Base-by-base conservation (phyloP, 768 basidiomycete species). In the Suillus luteus region DNA sequence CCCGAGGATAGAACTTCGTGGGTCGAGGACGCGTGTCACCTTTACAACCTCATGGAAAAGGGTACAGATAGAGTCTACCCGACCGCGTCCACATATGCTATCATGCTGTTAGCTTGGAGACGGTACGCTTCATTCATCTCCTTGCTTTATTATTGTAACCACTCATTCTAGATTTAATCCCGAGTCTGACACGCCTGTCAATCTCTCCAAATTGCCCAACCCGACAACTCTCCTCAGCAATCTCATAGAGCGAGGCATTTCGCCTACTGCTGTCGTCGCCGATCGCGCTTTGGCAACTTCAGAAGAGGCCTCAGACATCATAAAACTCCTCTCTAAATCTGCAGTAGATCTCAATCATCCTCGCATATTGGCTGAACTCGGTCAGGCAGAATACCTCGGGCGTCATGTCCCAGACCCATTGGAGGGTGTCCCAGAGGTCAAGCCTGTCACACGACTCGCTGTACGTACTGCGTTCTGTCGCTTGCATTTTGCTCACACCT, bases 11-110 rank as follows among this genome's bases (percentile, higher is more conserved):
- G 76, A 57, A 76, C 72, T 1, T 72, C 80, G 37, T 94, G 93
- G 92, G 60, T 88, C 3, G 82, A 86, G 31, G 81, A 87, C 37
- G 82, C 85, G 0, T 87, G 84, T 82, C 75, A 76, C 11, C 78
- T 95, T 15, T 91, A 88, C 67, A 75, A 83, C 9, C 69, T 74
- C 7, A 82, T 93, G 77, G 85, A 90, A 68, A 71, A 59, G 11
- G 80, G 76, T 7, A 64, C 70, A 0, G 86, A 87, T 62, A 78
- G 76, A 8, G 74, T 85, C 14, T 65, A 67, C 1, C 88, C 92
- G 0, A 84, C 82, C 37, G 64, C 85, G 1, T 73, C 80, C 54
- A 89, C 91, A 10, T 93, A 90, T 76, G 87, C 90, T 15, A 72
- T 85, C 19, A 87, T 92, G 84, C 79, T 94, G 14, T 75, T 85